Evolutionary conservation across 2,329 filamentous ascomycete species (phyloP).

Genomic region (Microcyclosporella mali): DNA sequence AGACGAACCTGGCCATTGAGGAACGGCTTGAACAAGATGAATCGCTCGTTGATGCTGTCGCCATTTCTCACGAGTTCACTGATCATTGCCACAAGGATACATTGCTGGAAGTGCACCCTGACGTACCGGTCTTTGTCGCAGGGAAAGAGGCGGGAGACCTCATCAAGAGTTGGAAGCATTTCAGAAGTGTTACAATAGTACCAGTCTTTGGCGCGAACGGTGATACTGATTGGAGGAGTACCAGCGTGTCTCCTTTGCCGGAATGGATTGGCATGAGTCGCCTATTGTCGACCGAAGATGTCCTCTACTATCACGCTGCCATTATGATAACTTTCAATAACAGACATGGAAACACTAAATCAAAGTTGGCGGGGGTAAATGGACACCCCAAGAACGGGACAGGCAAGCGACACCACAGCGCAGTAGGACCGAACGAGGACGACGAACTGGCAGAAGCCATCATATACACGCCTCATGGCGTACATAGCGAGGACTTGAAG

Average conservation of each 20-base stretch:
- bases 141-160: conserved; percentile 51
- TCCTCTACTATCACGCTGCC: conserved; percentile 57
- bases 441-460: conserved; percentile 47
- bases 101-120: conserved; percentile 47
- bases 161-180: conserved; percentile 55
- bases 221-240: conserved; percentile 41
- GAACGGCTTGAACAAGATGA: conserved; percentile 11
- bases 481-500: conserved; percentile 41
- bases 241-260: conserved; percentile 45
- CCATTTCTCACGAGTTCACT: conserved; percentile 61
- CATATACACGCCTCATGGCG: conserved; percentile 60
- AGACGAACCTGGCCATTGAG: conserved; percentile 3
- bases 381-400: conserved; percentile 25
- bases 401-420: conserved; percentile 8
- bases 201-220: conserved; percentile 39
- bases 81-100: conserved; percentile 62
- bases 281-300: conserved; percentile 48
- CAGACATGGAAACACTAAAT: conserved; percentile 12
- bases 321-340: conserved; percentile 52
- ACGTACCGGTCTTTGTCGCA: conserved; percentile 53
- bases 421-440: conserved; percentile 18
- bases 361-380: conserved; percentile 2
- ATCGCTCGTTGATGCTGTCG: conserved; percentile 52
- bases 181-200: conserved; percentile 49
- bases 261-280: conserved; percentile 57